Base-by-base conservation (phyloP, 768 basidiomycete species). In the Cyclocybe aegerita region DNA sequence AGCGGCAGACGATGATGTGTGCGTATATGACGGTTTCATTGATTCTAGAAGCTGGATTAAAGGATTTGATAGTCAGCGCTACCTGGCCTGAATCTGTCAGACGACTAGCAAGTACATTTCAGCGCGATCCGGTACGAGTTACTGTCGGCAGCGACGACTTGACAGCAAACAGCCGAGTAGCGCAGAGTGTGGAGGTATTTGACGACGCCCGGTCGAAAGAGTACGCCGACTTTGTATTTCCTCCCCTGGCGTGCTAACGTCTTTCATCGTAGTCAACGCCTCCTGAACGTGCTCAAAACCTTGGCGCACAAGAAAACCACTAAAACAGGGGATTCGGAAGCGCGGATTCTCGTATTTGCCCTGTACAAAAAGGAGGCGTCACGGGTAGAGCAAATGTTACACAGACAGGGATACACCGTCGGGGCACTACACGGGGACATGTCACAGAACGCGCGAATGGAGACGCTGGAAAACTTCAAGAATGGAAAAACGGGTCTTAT, bases 41-140 rank as follows among this genome's bases (percentile, higher is more conserved):
- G 4, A 23, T 23, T 3, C 23, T 23, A 23, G 23, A 23, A 23
- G 23, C 23, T 23, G 23, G 3, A 23, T 23, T 23, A 23, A 23
- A 3, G 23, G 23, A 23, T 17, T 30, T 12, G 46, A 43, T 58
- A 95, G 93, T 98, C 75, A 97, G 93, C 45, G 97, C 97, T 7
- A 99, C 97, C 7, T 99, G 97, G 97, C 97, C 97, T 0, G 93
- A 96, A 61, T 84, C 90, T 9, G 95, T 99, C 16, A 81, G 95
- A 46, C 77, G 88, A 51, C 76, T 99, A 34, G 97, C 97, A 0
- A 79, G 82, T 59, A 86, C 93, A 8, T 98, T 98, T 73, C 88
- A 89, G 66, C 79, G 78, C 37, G 70, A 89, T 50, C 93, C 96
- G 4, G 78, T 98, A 15, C 81, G 92, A 23, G 86, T 98, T 36